Percentiles rank a stretch among this genome's conserved stretches.
Conservation (phyloP, 140 eudicot species). For the Cichorium intybus region DNA sequence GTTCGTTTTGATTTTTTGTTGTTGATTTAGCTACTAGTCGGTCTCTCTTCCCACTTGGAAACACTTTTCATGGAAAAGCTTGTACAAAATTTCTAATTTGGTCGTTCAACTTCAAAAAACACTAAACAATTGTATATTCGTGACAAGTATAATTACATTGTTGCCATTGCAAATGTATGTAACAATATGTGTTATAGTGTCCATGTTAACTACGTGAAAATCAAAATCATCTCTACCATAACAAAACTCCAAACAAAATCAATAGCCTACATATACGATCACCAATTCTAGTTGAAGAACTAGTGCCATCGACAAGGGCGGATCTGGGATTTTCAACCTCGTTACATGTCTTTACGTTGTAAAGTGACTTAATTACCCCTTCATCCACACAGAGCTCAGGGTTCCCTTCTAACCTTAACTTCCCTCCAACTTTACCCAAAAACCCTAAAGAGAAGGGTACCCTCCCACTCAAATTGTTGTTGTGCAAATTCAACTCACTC, state of each 20-base stretch:
- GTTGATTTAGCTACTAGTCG: background rate
- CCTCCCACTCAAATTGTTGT: constrained; percentile 63
- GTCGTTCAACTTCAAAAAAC: background rate
- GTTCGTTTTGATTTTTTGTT: background rate
- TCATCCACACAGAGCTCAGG: constrained; percentile 54
- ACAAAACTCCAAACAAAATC: constrained; percentile 14
- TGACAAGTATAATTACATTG: background rate
- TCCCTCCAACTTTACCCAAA: constrained; percentile 39
- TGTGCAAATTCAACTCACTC: constrained; percentile 54
- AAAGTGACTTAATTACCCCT: constrained; percentile 22
- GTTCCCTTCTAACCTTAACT: constrained; percentile 61
- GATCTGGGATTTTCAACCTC: constrained; percentile 30
- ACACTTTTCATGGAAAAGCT: constrained; percentile 19
- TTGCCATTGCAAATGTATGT: background rate
- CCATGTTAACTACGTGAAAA: background rate
- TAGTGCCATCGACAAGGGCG: constrained; percentile 34
- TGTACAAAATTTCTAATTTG: constrained; percentile 5
- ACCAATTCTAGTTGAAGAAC: constrained; percentile 11
- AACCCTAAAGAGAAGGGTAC: constrained; percentile 53
- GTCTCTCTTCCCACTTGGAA: constrained; percentile 11
- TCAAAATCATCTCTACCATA: background rate
- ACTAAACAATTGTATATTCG: too few relatives aligned
- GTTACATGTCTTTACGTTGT: constrained; percentile 38
- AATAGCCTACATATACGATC: constrained; percentile 9
- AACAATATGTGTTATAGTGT: background rate